phyloP scores from a whole-genome alignment of 192 early-diverging fungal species.

The Podila epicladia region DNA sequence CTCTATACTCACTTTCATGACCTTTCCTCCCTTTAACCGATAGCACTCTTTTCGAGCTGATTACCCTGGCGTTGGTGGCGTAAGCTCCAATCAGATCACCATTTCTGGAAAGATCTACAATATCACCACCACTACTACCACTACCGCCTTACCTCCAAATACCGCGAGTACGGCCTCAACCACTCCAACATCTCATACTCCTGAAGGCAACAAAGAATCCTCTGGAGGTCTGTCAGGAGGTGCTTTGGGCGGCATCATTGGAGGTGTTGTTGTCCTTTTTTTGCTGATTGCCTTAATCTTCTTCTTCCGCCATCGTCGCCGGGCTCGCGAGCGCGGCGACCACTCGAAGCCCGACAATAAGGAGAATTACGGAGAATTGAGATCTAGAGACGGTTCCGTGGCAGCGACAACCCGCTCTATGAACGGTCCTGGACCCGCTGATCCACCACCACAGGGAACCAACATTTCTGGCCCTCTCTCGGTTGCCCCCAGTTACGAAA shows the following conservation, averaged over 20 bases:
- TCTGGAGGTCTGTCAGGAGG: conserved; percentile 26
- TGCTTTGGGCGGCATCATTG: conserved; percentile 38
- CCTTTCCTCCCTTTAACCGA: neutral
- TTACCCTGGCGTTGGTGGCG: conserved; percentile 9
- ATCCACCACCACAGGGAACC: conserved; percentile 8
- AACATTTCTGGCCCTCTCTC: neutral
- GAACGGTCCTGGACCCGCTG: conserved; percentile 5
- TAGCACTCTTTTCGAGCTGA: conserved; percentile 31
- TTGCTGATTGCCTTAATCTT: conserved; percentile 31
- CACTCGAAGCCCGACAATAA: conserved; percentile 31
- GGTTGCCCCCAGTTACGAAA: neutral
- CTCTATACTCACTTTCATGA: neutral
- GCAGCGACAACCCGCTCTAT: conserved; percentile 6
- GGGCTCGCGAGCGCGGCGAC: conserved; percentile 18
- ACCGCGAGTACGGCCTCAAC: neutral
- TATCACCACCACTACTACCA: neutral
- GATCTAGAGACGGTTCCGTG: neutral
- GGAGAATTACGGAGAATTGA: conserved; percentile 16
- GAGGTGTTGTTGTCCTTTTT: conserved; percentile 21
- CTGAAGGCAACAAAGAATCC: neutral
- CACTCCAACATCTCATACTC: neutral
- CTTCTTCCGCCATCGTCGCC: conserved; percentile 36
- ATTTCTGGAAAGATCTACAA: conserved; percentile 5
- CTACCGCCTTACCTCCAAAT: neutral
- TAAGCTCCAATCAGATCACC: conserved; percentile 30